A percentile compares a stretch with the other conserved stretches of the same genome.
These are phyloP conservation scores for Graphilbum sp. DNA, from an alignment of 2,329 filamentous ascomycete species.

Conservation along the genomic window DNA sequence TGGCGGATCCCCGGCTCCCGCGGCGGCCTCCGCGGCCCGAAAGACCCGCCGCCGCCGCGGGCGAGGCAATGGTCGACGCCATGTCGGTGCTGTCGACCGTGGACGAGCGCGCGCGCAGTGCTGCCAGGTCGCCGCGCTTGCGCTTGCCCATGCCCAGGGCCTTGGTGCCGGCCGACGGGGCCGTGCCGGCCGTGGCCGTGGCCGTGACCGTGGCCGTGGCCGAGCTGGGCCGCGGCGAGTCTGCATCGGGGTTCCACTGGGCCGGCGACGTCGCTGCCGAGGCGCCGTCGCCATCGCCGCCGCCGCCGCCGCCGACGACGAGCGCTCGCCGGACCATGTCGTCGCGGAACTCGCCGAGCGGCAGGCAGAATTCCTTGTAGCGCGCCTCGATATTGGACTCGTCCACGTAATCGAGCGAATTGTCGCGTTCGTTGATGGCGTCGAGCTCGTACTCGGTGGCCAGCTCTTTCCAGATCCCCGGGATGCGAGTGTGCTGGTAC, in stretches of 20 bases:
- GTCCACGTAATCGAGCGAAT: conserved; percentile 8
- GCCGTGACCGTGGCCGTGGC: background rate
- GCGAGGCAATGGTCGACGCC: conserved; percentile 6
- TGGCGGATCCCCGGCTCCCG: conserved; percentile 1
- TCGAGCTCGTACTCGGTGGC: conserved; percentile 67
- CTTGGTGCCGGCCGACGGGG: no score
- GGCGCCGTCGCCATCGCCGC: no score
- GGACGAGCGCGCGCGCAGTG: conserved; percentile 8
- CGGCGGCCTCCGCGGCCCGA: conserved; percentile 3
- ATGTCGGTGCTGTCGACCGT: conserved; percentile 9
- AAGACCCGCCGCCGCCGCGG: conserved; percentile 1
- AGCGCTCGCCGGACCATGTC: conserved; percentile 9
- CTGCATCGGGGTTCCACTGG: conserved; percentile 9
- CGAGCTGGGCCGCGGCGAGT: background rate
- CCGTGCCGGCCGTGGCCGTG: background rate
- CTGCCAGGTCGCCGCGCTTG: conserved; percentile 8
- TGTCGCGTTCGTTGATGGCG: conserved; percentile 53
- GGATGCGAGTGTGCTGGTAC: conserved; percentile 68
- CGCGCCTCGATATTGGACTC: conserved; percentile 5
- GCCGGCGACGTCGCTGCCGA: conserved; percentile 9
- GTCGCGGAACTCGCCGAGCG: conserved; percentile 9
- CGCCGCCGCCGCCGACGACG: conserved; percentile 2
- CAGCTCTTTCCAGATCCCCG: conserved; percentile 84
- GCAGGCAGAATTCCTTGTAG: conserved; percentile 12
- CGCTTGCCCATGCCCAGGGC: conserved; percentile 4